These are phyloP conservation scores for Intubia oerlemansii DNA, from an alignment of 2,329 filamentous ascomycete species.

Conservation along the genomic window DNA sequence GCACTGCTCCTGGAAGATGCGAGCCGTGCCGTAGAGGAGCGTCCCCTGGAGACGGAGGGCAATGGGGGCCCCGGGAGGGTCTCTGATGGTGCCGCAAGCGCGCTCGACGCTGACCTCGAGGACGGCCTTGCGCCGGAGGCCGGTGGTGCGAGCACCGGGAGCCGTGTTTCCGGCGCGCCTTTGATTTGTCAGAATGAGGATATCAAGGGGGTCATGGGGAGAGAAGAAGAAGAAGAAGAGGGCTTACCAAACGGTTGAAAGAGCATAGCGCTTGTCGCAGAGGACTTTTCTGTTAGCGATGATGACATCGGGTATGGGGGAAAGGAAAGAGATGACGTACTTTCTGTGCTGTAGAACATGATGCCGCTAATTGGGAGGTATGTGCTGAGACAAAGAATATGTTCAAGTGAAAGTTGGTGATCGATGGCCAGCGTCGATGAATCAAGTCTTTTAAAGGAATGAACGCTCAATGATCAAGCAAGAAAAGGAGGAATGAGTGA, in stretches of 20 bases:
- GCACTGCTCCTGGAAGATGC: slow-evolving; percentile 75
- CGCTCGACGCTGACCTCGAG: slow-evolving; percentile 70
- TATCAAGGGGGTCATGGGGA: background rate
- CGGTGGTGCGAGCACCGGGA: slow-evolving; percentile 45
- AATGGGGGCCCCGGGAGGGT: slow-evolving; percentile 59
- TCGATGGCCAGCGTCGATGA: too few relatives aligned
- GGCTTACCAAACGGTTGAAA: slow-evolving; percentile 78
- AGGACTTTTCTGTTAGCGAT: slow-evolving; percentile 35
- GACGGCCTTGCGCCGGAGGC: slow-evolving; percentile 68
- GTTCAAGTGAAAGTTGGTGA: too few relatives aligned
- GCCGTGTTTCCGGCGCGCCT: slow-evolving; percentile 89
- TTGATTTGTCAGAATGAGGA: background rate
- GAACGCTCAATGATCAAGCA: background rate
- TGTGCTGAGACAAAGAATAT: too few relatives aligned
- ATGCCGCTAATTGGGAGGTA: background rate
- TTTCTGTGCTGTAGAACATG: slow-evolving; percentile 62
- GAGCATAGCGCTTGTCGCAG: slow-evolving; percentile 69
- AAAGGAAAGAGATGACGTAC: too few relatives aligned
- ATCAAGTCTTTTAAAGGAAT: too few relatives aligned
- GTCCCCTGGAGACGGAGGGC: slow-evolving; percentile 79
- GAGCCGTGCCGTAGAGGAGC: slow-evolving; percentile 65
- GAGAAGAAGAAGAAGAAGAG: background rate
- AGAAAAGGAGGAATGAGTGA: background rate
- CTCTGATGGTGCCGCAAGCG: slow-evolving; percentile 73
- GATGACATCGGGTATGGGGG: too few relatives aligned